Evolutionary conservation across 2,329 filamentous ascomycete species (phyloP).

Genomic region (Pseudogymnoascus sp.): DNA sequence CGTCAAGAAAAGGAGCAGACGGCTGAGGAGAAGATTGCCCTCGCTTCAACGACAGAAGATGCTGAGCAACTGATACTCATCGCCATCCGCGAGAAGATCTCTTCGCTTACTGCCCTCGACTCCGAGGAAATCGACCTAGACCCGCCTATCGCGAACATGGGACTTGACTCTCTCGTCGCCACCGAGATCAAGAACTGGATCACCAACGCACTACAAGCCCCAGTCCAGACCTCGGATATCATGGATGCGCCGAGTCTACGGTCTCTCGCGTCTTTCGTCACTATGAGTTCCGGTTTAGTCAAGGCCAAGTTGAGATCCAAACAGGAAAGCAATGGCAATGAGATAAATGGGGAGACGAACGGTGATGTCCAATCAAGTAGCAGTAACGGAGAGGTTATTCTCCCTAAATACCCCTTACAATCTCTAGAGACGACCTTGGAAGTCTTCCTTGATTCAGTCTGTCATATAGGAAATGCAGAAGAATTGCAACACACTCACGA

Average conservation of each 20-base stretch:
- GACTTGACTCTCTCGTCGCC: slow-evolving; percentile 45
- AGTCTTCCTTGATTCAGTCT: neutral
- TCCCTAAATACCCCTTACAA: neutral
- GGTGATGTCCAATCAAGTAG: neutral
- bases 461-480: neutral
- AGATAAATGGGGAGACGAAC: neutral
- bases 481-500: neutral
- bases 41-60: neutral
- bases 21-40: neutral
- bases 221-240: slow-evolving; percentile 26
- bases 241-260: slow-evolving; percentile 21
- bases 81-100: slow-evolving; percentile 5
- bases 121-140: slow-evolving; percentile 7
- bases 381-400: neutral
- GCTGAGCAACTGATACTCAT: neutral
- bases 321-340: neutral
- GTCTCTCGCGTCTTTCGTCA: slow-evolving; percentile 16
- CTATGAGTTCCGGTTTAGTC: neutral
- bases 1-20: slow-evolving; percentile 6
- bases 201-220: slow-evolving; percentile 19
- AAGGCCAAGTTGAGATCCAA: neutral
- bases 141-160: slow-evolving; percentile 32
- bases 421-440: slow-evolving; percentile 8
- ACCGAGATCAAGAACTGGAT: slow-evolving; percentile 42
- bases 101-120: neutral